Evolutionary conservation across 176 grass and related monocot genomes (phyloP).

Genomic region (Triticum timopheevii): DNA sequence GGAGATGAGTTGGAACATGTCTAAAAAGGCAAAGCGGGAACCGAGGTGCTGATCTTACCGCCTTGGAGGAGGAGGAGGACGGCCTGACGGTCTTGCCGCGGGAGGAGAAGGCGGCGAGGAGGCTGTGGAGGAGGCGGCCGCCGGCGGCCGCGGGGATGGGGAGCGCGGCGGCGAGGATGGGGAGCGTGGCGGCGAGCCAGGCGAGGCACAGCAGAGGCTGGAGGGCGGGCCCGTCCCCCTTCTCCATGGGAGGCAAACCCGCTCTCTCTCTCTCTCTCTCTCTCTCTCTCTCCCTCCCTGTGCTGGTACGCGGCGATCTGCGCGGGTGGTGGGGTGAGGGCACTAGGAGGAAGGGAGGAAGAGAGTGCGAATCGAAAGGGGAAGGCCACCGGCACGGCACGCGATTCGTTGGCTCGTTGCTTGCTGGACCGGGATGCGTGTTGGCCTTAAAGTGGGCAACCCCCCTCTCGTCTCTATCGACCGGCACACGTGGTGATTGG

Average conservation of each 20-base stretch:
- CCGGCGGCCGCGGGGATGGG: conserved; percentile 40
- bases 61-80: conserved; percentile 31
- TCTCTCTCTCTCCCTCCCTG: too few species aligned
- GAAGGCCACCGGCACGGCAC: neutral
- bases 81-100: conserved; percentile 50
- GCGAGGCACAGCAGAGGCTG: conserved; percentile 41
- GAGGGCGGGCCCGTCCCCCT: conserved; percentile 13
- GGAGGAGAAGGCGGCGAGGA: conserved; percentile 40
- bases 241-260: conserved; percentile 30
- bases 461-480: too few species aligned
- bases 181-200: conserved; percentile 48
- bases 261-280: too few species aligned
- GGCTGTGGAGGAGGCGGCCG: conserved; percentile 28
- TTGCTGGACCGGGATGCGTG: neutral
- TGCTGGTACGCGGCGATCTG: neutral
- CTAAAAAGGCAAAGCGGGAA: neutral
- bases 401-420: neutral
- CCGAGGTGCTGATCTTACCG: conserved; percentile 27
- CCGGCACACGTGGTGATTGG: too few species aligned
- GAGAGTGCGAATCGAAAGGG: neutral
- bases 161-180: conserved; percentile 48
- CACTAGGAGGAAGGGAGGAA: neutral
- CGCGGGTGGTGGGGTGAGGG: neutral
- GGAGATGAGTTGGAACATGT: neutral
- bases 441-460: neutral